Evolutionary conservation across 768 basidiomycete species (phyloP), one percentile per base, ranked within the genome.

Genomic region (Leccinum variicolor): DNA sequence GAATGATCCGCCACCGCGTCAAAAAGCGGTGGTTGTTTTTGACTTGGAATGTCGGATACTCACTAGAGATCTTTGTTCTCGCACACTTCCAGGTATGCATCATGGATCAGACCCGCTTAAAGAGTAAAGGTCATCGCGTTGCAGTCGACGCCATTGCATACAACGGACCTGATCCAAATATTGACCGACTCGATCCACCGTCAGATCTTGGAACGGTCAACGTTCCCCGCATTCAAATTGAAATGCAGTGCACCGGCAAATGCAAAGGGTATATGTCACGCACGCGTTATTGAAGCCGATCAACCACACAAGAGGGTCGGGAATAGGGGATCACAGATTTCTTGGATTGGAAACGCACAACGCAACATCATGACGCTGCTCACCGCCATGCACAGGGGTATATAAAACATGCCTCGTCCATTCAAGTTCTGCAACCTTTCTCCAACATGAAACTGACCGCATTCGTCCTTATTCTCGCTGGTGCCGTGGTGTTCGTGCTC

Each of bases 391-490:
- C n/a, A 39, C 4, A n/a, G n/a, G 39, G 17, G 39, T 39, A 47
- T 31, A 25, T 5, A 9, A 6, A 25, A 19, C 2, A 23, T 13
- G 21, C 43, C 31, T 14, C 3, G 5, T 33, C 10, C 2, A 10
- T 28, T 59, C 50, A 33, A n/a, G 19, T 50, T 15, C 6, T 41
- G 26, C 11, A 6, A 33, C 10, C 15, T 9, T 23, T 23, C 26
- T 8, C 14, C 6, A 53, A 14, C 17, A 70, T 72, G 70, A 68
- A 57, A 48, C 17, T 57, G 33, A 36, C 63, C 43, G 6, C 58
- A 15, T 6, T 31, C n/a, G 34, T 59, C 26, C 29, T 41, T 51
- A 21, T 62, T 33, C 46, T 67, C 8, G 34, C 43, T 19, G 29
- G 53, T 13, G 59, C 45, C 9, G 58, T 50, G 7, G 58, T 49